Conservation (phyloP, 768 basidiomycete genomes). For the Gyrodon lividus region DNA sequence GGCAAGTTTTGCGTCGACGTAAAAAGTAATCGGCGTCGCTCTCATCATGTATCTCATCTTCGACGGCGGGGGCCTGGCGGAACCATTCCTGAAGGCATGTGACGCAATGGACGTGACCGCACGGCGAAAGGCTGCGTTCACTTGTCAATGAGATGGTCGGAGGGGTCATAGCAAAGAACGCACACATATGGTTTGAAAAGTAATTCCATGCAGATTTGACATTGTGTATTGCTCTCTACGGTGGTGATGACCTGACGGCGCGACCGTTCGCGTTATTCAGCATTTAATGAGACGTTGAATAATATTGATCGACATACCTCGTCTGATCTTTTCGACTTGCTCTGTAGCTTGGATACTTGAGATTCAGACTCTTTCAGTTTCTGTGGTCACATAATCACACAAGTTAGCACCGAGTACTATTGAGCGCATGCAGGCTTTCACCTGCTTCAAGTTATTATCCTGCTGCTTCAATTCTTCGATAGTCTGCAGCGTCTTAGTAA, state of each 20-base stretch:
- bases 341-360: constrained; percentile 43
- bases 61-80: constrained; percentile 55
- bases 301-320: constrained; percentile 43
- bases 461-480: constrained; percentile 54
- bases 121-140: constrained; percentile 58
- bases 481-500: constrained; percentile 34
- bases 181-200: constrained; percentile 66
- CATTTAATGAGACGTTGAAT: background rate
- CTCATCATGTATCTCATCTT: constrained; percentile 45
- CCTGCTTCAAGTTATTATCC: constrained; percentile 37
- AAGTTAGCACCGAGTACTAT: constrained; percentile 1
- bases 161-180: constrained; percentile 25
- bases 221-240: constrained; percentile 61
- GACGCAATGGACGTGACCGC: constrained; percentile 77
- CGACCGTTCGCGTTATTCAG: background rate
- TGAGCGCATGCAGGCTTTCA: constrained; percentile 16
- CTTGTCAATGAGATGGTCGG: constrained; percentile 8
- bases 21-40: constrained; percentile 46
- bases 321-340: constrained; percentile 50
- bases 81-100: constrained; percentile 78
- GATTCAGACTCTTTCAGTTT: constrained; percentile 45
- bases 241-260: constrained; percentile 46
- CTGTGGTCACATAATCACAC: constrained; percentile 25
- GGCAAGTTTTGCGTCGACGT: constrained; percentile 66
- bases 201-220: constrained; percentile 78